phyloP scores from a whole-genome alignment of 345 rosid genomes.

The Cardiospermum halicacabum region DNA sequence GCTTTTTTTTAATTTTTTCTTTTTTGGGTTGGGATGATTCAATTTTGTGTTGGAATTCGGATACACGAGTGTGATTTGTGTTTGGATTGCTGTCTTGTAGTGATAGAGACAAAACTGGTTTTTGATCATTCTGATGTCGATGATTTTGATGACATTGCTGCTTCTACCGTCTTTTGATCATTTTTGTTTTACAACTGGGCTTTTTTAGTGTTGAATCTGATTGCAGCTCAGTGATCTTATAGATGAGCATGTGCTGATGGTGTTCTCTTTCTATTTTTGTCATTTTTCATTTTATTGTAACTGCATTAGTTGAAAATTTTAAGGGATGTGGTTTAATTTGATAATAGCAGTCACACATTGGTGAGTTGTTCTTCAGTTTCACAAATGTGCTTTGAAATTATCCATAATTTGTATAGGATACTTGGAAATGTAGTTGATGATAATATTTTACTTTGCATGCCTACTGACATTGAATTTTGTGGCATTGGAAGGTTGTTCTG shows the following conservation, averaged over 20 bases:
- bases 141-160: slow-evolving; percentile 5
- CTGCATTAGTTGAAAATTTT: neutral
- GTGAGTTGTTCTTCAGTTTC: neutral
- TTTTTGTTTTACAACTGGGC: slow-evolving; percentile 13
- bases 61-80: slow-evolving; percentile 5
- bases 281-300: neutral
- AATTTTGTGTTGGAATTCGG: slow-evolving; percentile 17
- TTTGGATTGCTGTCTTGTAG: slow-evolving; percentile 9
- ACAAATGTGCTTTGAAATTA: slow-evolving; percentile 10
- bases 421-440: slow-evolving; percentile 3
- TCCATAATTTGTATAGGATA: neutral
- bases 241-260: neutral
- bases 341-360: neutral
- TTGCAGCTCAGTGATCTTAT: neutral
- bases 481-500: slow-evolving; percentile 20
- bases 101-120: slow-evolving; percentile 13
- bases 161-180: slow-evolving; percentile 7
- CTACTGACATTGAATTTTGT: slow-evolving; percentile 10
- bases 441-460: neutral
- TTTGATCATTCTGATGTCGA: slow-evolving; percentile 16
- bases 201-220: slow-evolving; percentile 9
- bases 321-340: neutral
- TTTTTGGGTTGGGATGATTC: slow-evolving; percentile 8
- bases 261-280: neutral
- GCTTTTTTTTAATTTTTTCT: no score